phyloP scores from a whole-genome alignment of 768 basidiomycete genomes.

The Mycena vitilis region DNA sequence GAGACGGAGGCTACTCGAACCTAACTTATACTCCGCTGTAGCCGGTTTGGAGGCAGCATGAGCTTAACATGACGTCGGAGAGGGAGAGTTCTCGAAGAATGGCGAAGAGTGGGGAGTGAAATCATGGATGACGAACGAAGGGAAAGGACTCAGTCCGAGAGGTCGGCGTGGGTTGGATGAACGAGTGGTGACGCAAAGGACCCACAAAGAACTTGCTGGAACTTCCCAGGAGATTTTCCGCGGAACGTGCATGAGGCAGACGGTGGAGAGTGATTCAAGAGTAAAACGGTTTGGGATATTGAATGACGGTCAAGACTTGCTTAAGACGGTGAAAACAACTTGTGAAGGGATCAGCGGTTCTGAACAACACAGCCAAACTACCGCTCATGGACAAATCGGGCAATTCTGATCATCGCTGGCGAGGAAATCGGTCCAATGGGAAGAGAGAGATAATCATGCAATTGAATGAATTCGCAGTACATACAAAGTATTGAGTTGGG shows the following conservation, averaged over 20 bases:
- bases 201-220: too few relatives aligned
- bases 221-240: too few relatives aligned
- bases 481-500: neutral
- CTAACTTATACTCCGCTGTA: neutral
- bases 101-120: neutral
- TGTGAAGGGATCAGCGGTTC: too few relatives aligned
- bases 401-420: neutral
- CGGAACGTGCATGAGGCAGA: too few relatives aligned
- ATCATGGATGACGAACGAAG: conserved; percentile 14
- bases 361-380: neutral
- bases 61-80: conserved; percentile 10
- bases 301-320: too few relatives aligned
- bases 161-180: too few relatives aligned
- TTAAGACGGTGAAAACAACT: too few relatives aligned
- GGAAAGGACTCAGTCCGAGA: neutral
- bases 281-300: too few relatives aligned
- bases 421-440: too few relatives aligned
- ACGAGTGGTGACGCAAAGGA: too few relatives aligned
- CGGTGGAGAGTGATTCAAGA: too few relatives aligned
- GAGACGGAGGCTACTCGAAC: neutral
- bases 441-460: too few relatives aligned
- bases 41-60: neutral
- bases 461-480: neutral
- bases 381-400: neutral
- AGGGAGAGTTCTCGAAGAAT: neutral